These are phyloP conservation scores for Lichtheimia ornata DNA, from an alignment of 371 early-diverging fungal genomes.

Conservation along the genomic window DNA sequence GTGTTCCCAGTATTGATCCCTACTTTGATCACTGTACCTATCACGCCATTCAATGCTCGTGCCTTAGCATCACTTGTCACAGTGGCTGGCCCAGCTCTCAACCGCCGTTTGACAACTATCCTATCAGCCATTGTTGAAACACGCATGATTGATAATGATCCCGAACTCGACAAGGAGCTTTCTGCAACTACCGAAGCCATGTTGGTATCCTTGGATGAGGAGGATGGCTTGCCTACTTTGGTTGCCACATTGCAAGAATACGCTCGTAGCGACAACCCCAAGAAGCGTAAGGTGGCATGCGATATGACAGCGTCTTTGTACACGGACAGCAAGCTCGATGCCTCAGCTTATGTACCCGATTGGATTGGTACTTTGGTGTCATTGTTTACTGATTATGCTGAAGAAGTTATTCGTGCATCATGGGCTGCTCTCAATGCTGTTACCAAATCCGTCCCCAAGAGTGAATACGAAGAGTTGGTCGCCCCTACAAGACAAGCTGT, in stretches of 20 bases:
- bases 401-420: slow-evolving; percentile 66
- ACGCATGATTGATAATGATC: slow-evolving; percentile 53
- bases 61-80: slow-evolving; percentile 87
- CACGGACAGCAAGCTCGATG: slow-evolving; percentile 61
- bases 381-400: slow-evolving; percentile 61
- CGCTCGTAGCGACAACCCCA: slow-evolving; percentile 57
- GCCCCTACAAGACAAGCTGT: slow-evolving; percentile 72
- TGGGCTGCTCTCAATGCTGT: slow-evolving; percentile 84
- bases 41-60: slow-evolving; percentile 89
- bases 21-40: slow-evolving; percentile 85
- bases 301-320: slow-evolving; percentile 71
- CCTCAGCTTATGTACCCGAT: slow-evolving; percentile 74
- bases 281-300: slow-evolving; percentile 60
- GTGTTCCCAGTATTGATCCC: slow-evolving; percentile 97
- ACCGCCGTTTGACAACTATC: slow-evolving; percentile 77
- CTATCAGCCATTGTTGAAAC: slow-evolving; percentile 83
- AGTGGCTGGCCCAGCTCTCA: slow-evolving; percentile 89
- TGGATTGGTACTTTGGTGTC: slow-evolving; percentile 82
- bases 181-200: slow-evolving; percentile 67
- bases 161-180: slow-evolving; percentile 70
- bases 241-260: slow-evolving; percentile 72
- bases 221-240: slow-evolving; percentile 75
- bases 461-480: slow-evolving; percentile 84
- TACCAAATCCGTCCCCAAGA: slow-evolving; percentile 78
- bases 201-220: slow-evolving; percentile 70